Conservation (phyloP, 164 flowering plant genomes). For the Stephania yunnanensis region DNA sequence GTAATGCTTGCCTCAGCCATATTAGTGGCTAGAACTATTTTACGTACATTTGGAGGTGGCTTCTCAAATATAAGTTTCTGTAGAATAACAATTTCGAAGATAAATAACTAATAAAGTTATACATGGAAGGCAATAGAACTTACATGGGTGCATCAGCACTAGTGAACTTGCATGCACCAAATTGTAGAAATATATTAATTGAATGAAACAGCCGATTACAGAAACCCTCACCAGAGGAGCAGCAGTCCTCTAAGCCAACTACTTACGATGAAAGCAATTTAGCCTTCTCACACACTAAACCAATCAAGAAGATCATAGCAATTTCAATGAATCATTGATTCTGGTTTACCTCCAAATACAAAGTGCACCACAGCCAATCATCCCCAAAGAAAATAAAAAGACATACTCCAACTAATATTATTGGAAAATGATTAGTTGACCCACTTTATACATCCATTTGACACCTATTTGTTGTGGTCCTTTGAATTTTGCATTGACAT, state of each 20-base stretch:
- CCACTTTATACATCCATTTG: too few relatives aligned
- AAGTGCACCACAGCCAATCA: background rate
- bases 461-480: too few relatives aligned
- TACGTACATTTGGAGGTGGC: slow-evolving; percentile 84
- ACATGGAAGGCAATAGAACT: background rate
- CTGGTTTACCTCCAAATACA: background rate
- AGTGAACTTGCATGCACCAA: background rate
- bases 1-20: slow-evolving; percentile 99
- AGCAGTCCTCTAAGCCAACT: too few relatives aligned
- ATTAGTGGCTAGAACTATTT: slow-evolving; percentile 94
- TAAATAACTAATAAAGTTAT: background rate
- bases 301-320: background rate
- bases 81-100: slow-evolving; percentile 13
- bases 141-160: background rate
- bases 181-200: too few relatives aligned
- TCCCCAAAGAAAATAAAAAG: background rate
- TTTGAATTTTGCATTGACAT: too few relatives aligned
- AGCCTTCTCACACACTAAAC: too few relatives aligned
- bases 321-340: background rate
- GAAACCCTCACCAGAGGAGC: too few relatives aligned
- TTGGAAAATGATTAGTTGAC: too few relatives aligned
- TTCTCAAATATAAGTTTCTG: slow-evolving; percentile 95
- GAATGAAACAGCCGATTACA: too few relatives aligned
- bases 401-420: too few relatives aligned
- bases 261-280: too few relatives aligned